phyloP scores from a whole-genome alignment of 768 basidiomycete genomes.

The Hortiboletus campestris region DNA sequence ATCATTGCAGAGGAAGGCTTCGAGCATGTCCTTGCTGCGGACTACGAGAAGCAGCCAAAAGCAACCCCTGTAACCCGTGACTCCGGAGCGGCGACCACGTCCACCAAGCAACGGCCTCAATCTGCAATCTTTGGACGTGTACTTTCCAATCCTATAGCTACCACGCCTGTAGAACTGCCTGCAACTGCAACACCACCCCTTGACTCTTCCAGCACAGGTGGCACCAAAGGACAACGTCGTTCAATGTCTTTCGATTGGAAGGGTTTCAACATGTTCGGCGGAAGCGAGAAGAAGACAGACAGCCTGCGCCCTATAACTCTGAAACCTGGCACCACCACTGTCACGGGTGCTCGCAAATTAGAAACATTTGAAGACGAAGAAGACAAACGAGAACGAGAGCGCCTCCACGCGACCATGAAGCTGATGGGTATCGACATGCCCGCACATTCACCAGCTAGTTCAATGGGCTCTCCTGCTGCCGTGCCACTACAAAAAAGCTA shows the following conservation, averaged over 20 bases:
- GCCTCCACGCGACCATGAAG: constrained; percentile 88
- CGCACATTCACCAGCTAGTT: constrained; percentile 37
- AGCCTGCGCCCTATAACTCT: constrained; percentile 70
- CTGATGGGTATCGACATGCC: constrained; percentile 87
- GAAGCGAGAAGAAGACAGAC: constrained; percentile 63
- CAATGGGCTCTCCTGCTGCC: constrained; percentile 28
- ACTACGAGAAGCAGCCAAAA: constrained; percentile 69
- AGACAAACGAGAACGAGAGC: constrained; percentile 81
- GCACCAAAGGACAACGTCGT: constrained; percentile 55
- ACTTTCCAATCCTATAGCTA: constrained; percentile 38
- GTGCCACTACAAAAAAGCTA: constrained; percentile 40
- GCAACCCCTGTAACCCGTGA: constrained; percentile 36
- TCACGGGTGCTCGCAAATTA: constrained; percentile 70
- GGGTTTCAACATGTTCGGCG: constrained; percentile 64
- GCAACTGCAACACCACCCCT: constrained; percentile 20
- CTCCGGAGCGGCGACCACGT: constrained; percentile 6
- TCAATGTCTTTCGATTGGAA: constrained; percentile 88
- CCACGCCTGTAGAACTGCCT: constrained; percentile 28
- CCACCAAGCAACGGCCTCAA: constrained; percentile 57
- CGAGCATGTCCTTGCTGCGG: constrained; percentile 93
- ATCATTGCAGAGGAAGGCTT: constrained; percentile 96
- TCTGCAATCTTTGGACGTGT: constrained; percentile 50
- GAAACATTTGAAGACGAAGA: constrained; percentile 93
- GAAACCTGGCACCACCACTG: constrained; percentile 56
- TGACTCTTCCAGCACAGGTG: constrained; percentile 24